These are phyloP conservation scores for Lenwebbia sp. DNA, from an alignment of 345 rosid genomes.

Conservation along the genomic window DNA sequence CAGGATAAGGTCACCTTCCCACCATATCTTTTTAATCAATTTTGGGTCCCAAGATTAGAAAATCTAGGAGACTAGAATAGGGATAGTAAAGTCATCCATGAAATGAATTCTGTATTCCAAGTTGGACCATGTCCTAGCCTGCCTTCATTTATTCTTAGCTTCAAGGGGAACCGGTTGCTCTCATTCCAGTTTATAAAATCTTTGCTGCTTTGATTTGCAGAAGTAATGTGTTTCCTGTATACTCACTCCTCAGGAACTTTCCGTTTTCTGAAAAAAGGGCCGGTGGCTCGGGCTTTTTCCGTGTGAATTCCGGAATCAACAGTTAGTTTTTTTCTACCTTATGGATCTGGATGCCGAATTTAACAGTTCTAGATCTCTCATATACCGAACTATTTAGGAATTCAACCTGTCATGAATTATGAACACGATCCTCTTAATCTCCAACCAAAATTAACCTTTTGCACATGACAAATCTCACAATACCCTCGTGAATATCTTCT, in stretches of 20 bases:
- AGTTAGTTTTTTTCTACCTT: not conserved
- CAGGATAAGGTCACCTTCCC: not conserved
- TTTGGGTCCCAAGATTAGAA: not conserved
- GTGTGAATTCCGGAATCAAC: not conserved
- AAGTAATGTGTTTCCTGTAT: not conserved
- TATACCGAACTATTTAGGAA: not conserved
- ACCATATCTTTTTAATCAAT: not conserved
- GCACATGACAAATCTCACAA: not conserved
- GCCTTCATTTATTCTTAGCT: not conserved
- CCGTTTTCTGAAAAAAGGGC: not conserved
- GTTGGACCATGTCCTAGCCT: not conserved
- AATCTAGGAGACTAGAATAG: not conserved
- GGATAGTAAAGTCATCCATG: not conserved
- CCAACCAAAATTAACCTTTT: not conserved
- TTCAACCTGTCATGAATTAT: not conserved
- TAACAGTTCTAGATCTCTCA: not conserved
- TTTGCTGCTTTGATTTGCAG: not conserved
- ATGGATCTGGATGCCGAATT: not conserved
- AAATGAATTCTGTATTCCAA: not conserved
- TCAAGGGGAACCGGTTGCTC: not conserved
- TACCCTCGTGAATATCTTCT: not conserved
- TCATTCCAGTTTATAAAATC: not conserved
- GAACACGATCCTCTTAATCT: not conserved
- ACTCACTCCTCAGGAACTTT: not conserved
- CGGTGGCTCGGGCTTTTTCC: not conserved